These are phyloP conservation scores for Lentinus tigrinus DNA, from an alignment of 768 basidiomycete species.

Conservation along the genomic window DNA sequence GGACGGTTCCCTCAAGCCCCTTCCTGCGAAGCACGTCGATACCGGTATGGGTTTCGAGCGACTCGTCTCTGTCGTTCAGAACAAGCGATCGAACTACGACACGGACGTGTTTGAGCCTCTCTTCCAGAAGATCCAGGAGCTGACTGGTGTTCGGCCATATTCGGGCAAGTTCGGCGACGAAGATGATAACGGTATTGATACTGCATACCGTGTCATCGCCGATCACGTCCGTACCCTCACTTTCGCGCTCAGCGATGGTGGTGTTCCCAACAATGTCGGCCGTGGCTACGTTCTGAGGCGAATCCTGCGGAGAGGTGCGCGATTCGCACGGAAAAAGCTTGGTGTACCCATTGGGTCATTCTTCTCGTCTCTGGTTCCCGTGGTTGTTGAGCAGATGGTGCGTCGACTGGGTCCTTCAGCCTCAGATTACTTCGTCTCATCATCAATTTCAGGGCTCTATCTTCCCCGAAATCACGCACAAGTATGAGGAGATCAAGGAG, in stretches of 20 bases:
- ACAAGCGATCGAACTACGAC: slow-evolving; percentile 94
- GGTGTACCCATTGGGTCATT: slow-evolving; percentile 90
- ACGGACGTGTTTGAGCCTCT: slow-evolving; percentile 94
- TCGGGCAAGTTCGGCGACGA: slow-evolving; percentile 91
- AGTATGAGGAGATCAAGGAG: slow-evolving; percentile 81
- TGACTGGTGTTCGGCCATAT: slow-evolving; percentile 88
- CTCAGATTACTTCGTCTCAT: too few relatives aligned
- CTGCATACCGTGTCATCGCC: slow-evolving; percentile 94
- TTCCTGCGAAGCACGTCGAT: slow-evolving; percentile 95
- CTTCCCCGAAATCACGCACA: slow-evolving; percentile 92
- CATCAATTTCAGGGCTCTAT: slow-evolving; percentile 59
- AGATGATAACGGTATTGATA: slow-evolving; percentile 94
- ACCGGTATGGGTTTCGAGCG: slow-evolving; percentile 99
- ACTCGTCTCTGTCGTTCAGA: slow-evolving; percentile 89
- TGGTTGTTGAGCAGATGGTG: slow-evolving; percentile 87
- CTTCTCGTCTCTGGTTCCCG: slow-evolving; percentile 90
- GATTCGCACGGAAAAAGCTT: slow-evolving; percentile 94
- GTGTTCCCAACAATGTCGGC: slow-evolving; percentile 94
- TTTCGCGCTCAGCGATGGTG: slow-evolving; percentile 94
- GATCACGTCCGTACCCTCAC: slow-evolving; percentile 96
- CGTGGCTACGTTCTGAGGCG: slow-evolving; percentile 96
- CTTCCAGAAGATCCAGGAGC: slow-evolving; percentile 80
- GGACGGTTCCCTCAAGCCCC: slow-evolving; percentile 71
- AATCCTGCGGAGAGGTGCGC: slow-evolving; percentile 89
- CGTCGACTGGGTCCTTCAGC: slow-evolving; percentile 21